Evolutionary conservation across 257 asterid species (phyloP).

Genomic region (Solanum phureja): DNA sequence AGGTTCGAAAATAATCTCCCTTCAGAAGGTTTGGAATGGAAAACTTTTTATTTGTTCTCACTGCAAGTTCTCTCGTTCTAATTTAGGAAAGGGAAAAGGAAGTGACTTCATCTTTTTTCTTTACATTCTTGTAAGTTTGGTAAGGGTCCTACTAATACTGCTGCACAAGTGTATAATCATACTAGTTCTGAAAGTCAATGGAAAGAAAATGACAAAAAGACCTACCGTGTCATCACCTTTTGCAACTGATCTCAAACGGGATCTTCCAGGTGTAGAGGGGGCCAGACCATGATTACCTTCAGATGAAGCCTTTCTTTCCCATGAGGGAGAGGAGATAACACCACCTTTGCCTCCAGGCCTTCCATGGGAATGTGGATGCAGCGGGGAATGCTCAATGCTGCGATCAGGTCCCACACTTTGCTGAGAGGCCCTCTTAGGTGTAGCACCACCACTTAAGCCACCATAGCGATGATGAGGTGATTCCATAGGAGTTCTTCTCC

Average conservation of each 20-base stretch:
- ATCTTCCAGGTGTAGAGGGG: conserved; percentile 81
- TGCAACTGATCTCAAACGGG: conserved; percentile 68
- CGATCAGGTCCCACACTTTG: conserved; percentile 53
- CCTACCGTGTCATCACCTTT: conserved; percentile 71
- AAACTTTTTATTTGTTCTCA: not conserved
- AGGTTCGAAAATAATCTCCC: not conserved
- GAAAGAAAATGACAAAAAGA: conserved; percentile 1
- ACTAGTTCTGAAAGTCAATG: not conserved
- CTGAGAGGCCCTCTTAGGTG: conserved; percentile 52
- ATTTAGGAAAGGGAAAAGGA: not conserved
- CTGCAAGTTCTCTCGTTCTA: not conserved
- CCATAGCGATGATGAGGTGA: conserved; percentile 53
- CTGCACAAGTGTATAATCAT: not conserved
- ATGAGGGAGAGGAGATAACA: conserved; percentile 73
- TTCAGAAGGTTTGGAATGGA: not conserved
- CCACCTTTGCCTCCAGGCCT: conserved; percentile 39
- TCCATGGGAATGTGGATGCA: conserved; percentile 54
- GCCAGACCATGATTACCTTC: conserved; percentile 57
- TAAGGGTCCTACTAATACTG: not conserved
- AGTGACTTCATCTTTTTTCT: not conserved
- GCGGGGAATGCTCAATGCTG: conserved; percentile 61
- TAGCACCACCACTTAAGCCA: conserved; percentile 41
- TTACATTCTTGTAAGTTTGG: not conserved
- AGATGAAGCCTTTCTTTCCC: conserved; percentile 61
- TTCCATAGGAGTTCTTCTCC: conserved; percentile 31